These are phyloP conservation scores for Lactarius pseudohatsudake DNA, from an alignment of 768 basidiomycete genomes.

Conservation along the genomic window DNA sequence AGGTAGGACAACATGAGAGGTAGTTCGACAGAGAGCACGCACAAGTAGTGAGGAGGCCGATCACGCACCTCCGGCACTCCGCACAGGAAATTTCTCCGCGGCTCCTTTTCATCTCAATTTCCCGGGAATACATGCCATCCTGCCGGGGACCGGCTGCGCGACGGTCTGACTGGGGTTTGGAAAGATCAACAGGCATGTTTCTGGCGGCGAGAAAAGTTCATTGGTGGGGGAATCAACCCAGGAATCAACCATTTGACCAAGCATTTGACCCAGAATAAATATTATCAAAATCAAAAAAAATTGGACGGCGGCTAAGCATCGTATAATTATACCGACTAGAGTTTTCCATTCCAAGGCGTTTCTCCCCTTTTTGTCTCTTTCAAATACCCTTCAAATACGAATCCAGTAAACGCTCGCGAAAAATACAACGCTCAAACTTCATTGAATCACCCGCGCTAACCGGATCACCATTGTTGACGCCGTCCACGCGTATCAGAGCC, in stretches of 20 bases:
- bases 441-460: not conserved
- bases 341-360: not conserved
- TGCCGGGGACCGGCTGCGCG: conserved; percentile 50
- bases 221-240: not conserved
- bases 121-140: conserved; percentile 56
- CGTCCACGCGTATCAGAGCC: not conserved
- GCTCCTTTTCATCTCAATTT: conserved; percentile 72
- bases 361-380: not conserved
- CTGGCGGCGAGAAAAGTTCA: conserved; percentile 13
- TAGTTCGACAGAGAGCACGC: conserved; percentile 6
- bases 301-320: not conserved
- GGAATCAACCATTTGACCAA: too few relatives aligned
- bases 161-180: conserved; percentile 44
- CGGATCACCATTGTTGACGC: conserved; percentile 4
- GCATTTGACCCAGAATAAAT: too few relatives aligned
- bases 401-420: not conserved
- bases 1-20: conserved; percentile 28
- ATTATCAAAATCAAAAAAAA: too few relatives aligned
- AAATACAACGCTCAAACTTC: not conserved
- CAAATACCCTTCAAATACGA: not conserved
- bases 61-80: conserved; percentile 73
- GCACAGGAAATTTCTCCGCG: conserved; percentile 77
- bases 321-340: not conserved
- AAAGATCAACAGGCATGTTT: conserved; percentile 56
- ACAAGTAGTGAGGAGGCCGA: conserved; percentile 28